A percentile compares a stretch with the other conserved stretches of the same genome.
These are phyloP conservation scores for Agastache rugosa DNA, from an alignment of 257 asterid genomes.

Conservation along the genomic window DNA sequence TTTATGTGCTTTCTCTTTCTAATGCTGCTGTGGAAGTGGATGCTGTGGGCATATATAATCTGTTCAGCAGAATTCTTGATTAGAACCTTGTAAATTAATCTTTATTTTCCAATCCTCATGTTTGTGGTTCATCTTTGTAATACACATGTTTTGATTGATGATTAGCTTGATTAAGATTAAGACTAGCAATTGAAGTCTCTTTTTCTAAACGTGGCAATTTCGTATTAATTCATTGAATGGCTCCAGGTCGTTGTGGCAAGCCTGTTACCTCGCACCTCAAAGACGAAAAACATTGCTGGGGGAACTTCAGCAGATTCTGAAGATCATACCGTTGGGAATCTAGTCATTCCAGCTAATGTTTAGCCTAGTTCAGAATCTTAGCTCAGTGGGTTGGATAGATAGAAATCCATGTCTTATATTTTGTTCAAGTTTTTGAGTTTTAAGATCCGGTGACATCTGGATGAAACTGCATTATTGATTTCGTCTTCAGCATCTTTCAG, in stretches of 20 bases:
- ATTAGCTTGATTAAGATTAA: neutral
- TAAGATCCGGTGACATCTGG: conserved; percentile 35
- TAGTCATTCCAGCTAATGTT: conserved; percentile 42
- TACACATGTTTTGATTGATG: neutral
- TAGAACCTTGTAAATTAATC: neutral
- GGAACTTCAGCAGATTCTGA: conserved; percentile 42
- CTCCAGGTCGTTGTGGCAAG: conserved; percentile 63
- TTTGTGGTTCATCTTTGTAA: neutral
- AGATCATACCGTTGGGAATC: conserved; percentile 36
- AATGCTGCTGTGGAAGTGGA: too few relatives aligned
- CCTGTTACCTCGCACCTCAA: conserved; percentile 48
- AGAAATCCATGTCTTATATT: conserved; percentile 42
- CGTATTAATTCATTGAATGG: neutral
- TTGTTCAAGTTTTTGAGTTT: conserved; percentile 36
- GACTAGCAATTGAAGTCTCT: neutral
- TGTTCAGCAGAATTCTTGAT: too few relatives aligned
- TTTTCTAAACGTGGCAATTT: neutral
- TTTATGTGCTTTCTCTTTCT: too few relatives aligned
- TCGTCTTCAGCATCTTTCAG: conserved; percentile 31
- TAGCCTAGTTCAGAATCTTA: conserved; percentile 49
- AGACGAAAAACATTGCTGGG: conserved; percentile 47
- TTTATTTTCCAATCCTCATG: neutral
- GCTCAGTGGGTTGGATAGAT: conserved; percentile 45
- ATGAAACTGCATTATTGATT: conserved; percentile 30
- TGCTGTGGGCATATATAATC: too few relatives aligned